Base-by-base conservation (phyloP, 805 yeast genomes). In the Yarrowia alimentaria region DNA sequence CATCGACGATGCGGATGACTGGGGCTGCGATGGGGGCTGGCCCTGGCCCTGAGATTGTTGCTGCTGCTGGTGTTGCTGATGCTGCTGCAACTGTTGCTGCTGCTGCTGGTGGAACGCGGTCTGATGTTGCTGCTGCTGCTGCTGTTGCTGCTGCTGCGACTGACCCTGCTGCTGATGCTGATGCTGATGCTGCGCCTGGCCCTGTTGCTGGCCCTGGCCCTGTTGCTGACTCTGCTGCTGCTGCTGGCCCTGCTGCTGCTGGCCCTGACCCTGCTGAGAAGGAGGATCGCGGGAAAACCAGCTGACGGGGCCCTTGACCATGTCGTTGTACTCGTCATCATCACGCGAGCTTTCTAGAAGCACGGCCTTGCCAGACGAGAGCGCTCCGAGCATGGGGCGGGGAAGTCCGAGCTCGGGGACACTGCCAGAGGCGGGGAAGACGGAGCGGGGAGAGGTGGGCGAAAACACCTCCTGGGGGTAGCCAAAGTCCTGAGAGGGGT, bases 401-500 rank as follows among this genome's bases (percentile, higher is more conserved):
- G 51, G 51, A 5, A 47, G 42, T 0, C 42, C 42, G 9, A 47
- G 42, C 10, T 47, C 42, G 2, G 53, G 52, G 17, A 32, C 51
- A 22, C 49, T 30, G 4, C 47, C 54, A 4, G 47, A 26, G 13
- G 51, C 24, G 8, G 60, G 59, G 51, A 57, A 58, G 12, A 58
- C 29, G 17, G 57, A 34, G 18, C 57, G 56, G 4, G 62, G 61
- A 13, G 60, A 55, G 6, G 63, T 60, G 2, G 64, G 61, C 6
- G 61, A 54, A 19, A 59, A 58, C 31, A 56, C 38, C 13, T 48
- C 54, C 25, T 24, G 52, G 22, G 40, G 47, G 33, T 40, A 40
- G 6, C 47, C 47, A 37, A 37, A 37, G 43, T 37, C 43, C 30
- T 37, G 43, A 21, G 16, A 8, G 21, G 30, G 4, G 30, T 34